Evolutionary conservation across 495 filamentous ascomycete genomes (phyloP).

Genomic region (Annulohypoxylon moriforme): DNA sequence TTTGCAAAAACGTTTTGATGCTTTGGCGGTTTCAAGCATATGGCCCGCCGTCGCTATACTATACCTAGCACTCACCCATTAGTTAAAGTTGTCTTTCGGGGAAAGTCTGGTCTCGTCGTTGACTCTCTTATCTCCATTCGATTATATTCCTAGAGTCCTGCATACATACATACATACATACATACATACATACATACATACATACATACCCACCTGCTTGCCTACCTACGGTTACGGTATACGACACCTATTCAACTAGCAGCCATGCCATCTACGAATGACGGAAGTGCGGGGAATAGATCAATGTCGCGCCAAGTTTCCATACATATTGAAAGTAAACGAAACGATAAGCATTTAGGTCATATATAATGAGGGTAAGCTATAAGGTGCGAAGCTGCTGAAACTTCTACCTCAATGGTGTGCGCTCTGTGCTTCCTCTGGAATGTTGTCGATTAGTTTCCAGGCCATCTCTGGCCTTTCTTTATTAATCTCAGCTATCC

Average conservation of each 20-base stretch:
- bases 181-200: neutral
- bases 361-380: conserved; percentile 1
- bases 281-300: conserved; percentile 23
- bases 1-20: too few relatives aligned
- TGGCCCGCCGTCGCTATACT: too few relatives aligned
- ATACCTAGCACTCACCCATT: too few relatives aligned
- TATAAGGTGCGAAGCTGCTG: neutral
- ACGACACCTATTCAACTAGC: conserved; percentile 12
- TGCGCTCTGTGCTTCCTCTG: neutral
- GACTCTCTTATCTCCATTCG: neutral
- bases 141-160: neutral
- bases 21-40: too few relatives aligned
- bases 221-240: conserved; percentile 7
- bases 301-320: conserved; percentile 17
- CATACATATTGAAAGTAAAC: neutral
- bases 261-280: conserved; percentile 4
- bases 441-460: conserved; percentile 19
- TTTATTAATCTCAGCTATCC: conserved; percentile 8
- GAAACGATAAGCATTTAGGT: conserved; percentile 2
- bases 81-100: neutral
- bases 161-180: neutral
- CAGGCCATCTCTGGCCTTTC: conserved; percentile 25
- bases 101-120: neutral
- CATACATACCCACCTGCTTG: neutral
- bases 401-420: neutral